A percentile compares a stretch with the other conserved stretches of the same genome.
Conservation (phyloP, 2,329 filamentous ascomycete species). For the Huntiella omanensis region DNA sequence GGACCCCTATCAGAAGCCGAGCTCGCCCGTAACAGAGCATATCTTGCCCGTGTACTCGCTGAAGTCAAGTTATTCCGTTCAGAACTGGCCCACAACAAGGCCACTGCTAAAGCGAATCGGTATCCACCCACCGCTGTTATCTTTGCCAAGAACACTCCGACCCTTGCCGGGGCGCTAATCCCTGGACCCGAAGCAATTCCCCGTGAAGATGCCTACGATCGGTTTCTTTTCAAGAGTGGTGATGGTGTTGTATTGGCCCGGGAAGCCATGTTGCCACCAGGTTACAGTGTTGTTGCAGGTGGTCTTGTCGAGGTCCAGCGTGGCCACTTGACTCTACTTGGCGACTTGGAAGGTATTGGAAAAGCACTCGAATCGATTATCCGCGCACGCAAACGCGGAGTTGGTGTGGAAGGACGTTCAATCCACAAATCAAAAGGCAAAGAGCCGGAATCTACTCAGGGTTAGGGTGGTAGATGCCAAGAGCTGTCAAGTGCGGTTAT, state of each 20-base stretch:
- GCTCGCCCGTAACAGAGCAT: constrained; percentile 22
- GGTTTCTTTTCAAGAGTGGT: constrained; percentile 68
- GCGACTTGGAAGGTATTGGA: constrained; percentile 67
- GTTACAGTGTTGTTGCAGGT: constrained; percentile 54
- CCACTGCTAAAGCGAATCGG: constrained; percentile 42
- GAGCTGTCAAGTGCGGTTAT: background rate
- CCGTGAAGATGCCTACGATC: constrained; percentile 62
- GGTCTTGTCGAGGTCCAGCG: constrained; percentile 64
- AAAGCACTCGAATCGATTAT: constrained; percentile 51
- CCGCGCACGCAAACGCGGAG: constrained; percentile 48
- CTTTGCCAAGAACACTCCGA: constrained; percentile 74
- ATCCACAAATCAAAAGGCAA: constrained; percentile 1
- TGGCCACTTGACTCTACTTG: constrained; percentile 73
- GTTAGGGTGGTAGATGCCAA: background rate
- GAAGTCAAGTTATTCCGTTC: constrained; percentile 57
- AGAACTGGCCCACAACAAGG: constrained; percentile 44
- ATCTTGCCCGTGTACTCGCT: constrained; percentile 56
- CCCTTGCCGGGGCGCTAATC: constrained; percentile 66
- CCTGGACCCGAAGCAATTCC: constrained; percentile 53
- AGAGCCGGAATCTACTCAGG: background rate
- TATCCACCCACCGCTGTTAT: constrained; percentile 73
- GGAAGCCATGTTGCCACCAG: constrained; percentile 67
- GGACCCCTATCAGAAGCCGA: constrained; percentile 1
- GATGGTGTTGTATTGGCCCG: constrained; percentile 78
- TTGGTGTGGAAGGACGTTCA: constrained; percentile 28